Conservation (phyloP, 78 protist species). For the Pelomyxa schiedti region DNA sequence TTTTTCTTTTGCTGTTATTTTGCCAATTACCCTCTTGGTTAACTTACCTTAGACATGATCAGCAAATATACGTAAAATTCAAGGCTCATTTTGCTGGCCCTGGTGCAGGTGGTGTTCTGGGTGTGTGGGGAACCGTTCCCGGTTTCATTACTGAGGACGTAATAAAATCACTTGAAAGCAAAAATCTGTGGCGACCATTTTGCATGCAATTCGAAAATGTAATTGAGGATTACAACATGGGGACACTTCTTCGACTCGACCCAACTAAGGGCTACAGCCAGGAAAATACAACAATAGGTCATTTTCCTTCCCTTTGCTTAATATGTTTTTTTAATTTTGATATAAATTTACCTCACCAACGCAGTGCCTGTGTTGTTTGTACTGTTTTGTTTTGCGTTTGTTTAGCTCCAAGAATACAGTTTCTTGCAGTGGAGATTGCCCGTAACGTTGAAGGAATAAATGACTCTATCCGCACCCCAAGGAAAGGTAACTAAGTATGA, state of each 20-base stretch:
- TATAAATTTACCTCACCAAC: neutral
- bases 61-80: no score
- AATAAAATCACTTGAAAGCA: no score
- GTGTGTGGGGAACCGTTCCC: no score
- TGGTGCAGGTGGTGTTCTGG: no score
- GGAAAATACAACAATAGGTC: slow-evolving; percentile 11
- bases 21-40: no score
- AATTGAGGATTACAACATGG: slow-evolving; percentile 1
- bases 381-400: neutral
- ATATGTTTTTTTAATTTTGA: no score
- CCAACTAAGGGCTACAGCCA: neutral
- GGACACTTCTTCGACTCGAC: slow-evolving; percentile 16
- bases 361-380: neutral
- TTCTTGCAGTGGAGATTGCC: slow-evolving; percentile 20
- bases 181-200: no score
- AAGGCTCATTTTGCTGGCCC: no score
- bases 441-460: slow-evolving; percentile 18
- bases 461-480: neutral
- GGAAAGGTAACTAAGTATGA: no score
- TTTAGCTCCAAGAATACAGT: slow-evolving; percentile 6
- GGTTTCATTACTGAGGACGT: no score
- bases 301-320: neutral
- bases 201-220: neutral
- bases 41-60: no score
- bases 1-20: no score